These are phyloP conservation scores for Diaporthe caulivora DNA, from an alignment of 2,329 filamentous ascomycete species.

Conservation along the genomic window DNA sequence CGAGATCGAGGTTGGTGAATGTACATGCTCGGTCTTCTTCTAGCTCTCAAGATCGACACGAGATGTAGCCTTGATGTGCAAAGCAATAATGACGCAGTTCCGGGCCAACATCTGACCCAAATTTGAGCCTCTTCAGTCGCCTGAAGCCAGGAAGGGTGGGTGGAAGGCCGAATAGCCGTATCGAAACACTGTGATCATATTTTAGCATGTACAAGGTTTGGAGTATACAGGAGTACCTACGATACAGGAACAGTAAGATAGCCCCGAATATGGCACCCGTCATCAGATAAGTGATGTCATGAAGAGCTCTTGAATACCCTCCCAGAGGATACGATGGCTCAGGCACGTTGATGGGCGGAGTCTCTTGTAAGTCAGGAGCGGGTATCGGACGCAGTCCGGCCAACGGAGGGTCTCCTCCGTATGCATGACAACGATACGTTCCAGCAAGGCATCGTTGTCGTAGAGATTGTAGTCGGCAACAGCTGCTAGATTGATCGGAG, in stretches of 20 bases:
- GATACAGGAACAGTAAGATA: background rate
- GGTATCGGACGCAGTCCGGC: background rate
- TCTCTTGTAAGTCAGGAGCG: background rate
- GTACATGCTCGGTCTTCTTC: accelerated
- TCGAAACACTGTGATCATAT: background rate
- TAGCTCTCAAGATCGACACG: background rate
- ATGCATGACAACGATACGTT: background rate
- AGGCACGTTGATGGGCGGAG: background rate
- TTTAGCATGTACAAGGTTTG: background rate
- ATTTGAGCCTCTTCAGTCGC: too few relatives aligned
- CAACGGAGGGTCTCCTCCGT: background rate
- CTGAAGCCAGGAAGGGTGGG: background rate
- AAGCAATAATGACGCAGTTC: background rate
- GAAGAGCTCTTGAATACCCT: background rate
- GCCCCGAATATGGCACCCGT: background rate
- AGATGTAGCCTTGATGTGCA: too few relatives aligned
- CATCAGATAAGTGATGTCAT: background rate
- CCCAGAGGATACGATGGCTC: background rate
- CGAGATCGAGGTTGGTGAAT: accelerated
- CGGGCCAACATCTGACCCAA: background rate
- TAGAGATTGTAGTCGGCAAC: background rate
- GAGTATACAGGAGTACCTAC: background rate
- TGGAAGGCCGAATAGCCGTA: background rate
- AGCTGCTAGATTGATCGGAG: background rate
- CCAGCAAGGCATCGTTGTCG: background rate